phyloP scores from a whole-genome alignment of 2,329 filamentous ascomycete genomes.

The Colletotrichum simmondsii region DNA sequence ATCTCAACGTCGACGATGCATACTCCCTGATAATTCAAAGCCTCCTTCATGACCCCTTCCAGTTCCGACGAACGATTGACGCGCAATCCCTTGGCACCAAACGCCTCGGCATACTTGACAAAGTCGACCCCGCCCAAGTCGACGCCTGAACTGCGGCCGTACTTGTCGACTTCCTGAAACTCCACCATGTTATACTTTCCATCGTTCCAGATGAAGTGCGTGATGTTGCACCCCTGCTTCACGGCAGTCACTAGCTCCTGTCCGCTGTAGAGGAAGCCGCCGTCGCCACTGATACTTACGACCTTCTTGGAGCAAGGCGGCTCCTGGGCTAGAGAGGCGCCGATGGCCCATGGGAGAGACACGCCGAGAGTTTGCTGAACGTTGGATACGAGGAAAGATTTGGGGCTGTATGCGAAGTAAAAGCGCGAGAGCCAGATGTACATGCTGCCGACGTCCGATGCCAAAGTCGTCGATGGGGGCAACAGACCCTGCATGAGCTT shows the following conservation, averaged over 20 bases:
- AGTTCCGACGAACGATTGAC: slow-evolving; percentile 50
- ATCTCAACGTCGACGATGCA: slow-evolving; percentile 58
- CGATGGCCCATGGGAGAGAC: slow-evolving; percentile 59
- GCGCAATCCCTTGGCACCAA: slow-evolving; percentile 57
- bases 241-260: slow-evolving; percentile 59
- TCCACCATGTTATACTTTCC: slow-evolving; percentile 62
- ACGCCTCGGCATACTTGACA: slow-evolving; percentile 57
- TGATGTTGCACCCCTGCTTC: slow-evolving; percentile 58
- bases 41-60: slow-evolving; percentile 54
- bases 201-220: slow-evolving; percentile 63
- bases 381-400: slow-evolving; percentile 56
- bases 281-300: slow-evolving; percentile 56
- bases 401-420: slow-evolving; percentile 56
- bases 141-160: slow-evolving; percentile 55
- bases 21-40: slow-evolving; percentile 53
- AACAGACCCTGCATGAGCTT: slow-evolving; percentile 52
- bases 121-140: slow-evolving; percentile 59
- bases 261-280: slow-evolving; percentile 60
- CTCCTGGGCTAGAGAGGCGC: slow-evolving; percentile 53
- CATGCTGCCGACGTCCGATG: slow-evolving; percentile 57
- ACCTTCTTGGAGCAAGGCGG: slow-evolving; percentile 56
- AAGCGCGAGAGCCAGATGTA: slow-evolving; percentile 61
- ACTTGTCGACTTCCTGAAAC: slow-evolving; percentile 62
- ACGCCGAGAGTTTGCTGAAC: slow-evolving; percentile 61
- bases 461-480: slow-evolving; percentile 52